phyloP scores from a whole-genome alignment of 1,139 yeast genomes.

The Candida sp. region DNA sequence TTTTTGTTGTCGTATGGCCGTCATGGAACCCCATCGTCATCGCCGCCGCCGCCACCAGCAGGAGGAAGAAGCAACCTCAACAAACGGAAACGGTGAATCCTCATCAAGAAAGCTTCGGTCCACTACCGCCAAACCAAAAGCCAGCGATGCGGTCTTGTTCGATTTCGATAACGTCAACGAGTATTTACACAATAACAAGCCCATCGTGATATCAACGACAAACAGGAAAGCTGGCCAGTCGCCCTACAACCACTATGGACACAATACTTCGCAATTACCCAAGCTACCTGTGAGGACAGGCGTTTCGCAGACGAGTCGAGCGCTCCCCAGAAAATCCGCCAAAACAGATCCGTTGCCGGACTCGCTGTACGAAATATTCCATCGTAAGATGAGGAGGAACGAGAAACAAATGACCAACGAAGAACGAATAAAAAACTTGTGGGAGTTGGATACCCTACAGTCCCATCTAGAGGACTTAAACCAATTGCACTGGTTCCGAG shows the following conservation, averaged over 20 bases:
- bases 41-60: not conserved
- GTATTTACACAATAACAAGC: constrained; percentile 25
- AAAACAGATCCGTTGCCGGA: constrained; percentile 50
- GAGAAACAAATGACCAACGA: constrained; percentile 65
- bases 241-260: constrained; percentile 10
- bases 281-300: constrained; percentile 9
- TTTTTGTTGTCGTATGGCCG: not conserved
- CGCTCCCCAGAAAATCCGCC: constrained; percentile 24
- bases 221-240: not conserved
- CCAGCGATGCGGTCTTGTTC: constrained; percentile 21
- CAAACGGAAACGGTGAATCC: not conserved
- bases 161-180: constrained; percentile 36
- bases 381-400: constrained; percentile 66
- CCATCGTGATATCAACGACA: constrained; percentile 18
- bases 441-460: constrained; percentile 55
- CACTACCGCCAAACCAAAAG: constrained; percentile 50
- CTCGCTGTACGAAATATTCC: constrained; percentile 50
- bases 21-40: not conserved
- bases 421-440: constrained; percentile 54
- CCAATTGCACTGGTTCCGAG: constrained; percentile 59
- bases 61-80: not conserved
- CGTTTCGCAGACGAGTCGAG: constrained; percentile 8
- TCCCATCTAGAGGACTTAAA: constrained; percentile 48
- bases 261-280: constrained; percentile 8
- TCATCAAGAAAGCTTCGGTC: constrained; percentile 9